Percentiles rank a stretch among this genome's conserved stretches.
These are phyloP conservation scores for Atkinsonella hypoxylon DNA, from an alignment of 2,329 filamentous ascomycete species.

Conservation along the genomic window DNA sequence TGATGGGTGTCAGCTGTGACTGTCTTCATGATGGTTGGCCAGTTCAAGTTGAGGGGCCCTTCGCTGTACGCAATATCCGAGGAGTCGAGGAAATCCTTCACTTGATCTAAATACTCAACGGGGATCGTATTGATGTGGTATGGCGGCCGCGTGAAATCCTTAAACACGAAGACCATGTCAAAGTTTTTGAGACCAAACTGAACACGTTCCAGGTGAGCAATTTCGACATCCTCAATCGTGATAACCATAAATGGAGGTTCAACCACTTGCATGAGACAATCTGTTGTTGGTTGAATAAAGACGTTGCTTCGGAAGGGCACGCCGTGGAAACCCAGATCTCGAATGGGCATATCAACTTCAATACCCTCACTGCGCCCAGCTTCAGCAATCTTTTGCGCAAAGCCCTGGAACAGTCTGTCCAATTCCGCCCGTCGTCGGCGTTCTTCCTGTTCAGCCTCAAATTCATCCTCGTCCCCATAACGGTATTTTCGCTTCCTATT, in stretches of 20 bases:
- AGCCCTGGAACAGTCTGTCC: constrained; percentile 90
- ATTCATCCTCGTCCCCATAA: constrained; percentile 96
- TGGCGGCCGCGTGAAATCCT: constrained; percentile 84
- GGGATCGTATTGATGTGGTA: constrained; percentile 97
- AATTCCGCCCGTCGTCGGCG: constrained; percentile 80
- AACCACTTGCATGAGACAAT: constrained; percentile 92
- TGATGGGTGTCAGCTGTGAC: constrained; percentile 86
- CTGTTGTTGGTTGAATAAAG: constrained; percentile 88
- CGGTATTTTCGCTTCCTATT: constrained; percentile 96
- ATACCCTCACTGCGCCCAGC: constrained; percentile 83
- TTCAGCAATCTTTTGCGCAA: constrained; percentile 95
- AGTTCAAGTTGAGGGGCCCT: constrained; percentile 94
- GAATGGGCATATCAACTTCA: constrained; percentile 91
- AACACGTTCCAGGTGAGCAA: constrained; percentile 92
- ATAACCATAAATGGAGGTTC: constrained; percentile 95
- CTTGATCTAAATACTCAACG: constrained; percentile 83
- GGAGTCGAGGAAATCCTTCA: constrained; percentile 95
- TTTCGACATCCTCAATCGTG: constrained; percentile 89
- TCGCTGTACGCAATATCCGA: constrained; percentile 92
- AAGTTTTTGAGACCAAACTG: constrained; percentile 98
- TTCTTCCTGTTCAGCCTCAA: constrained; percentile 96
- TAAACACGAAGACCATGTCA: constrained; percentile 96
- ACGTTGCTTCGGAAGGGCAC: constrained; percentile 94
- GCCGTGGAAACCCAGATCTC: constrained; percentile 92
- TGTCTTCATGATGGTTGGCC: constrained; percentile 99